phyloP scores from a whole-genome alignment of 2,329 filamentous ascomycete genomes.

The Talaromyces sp. region DNA sequence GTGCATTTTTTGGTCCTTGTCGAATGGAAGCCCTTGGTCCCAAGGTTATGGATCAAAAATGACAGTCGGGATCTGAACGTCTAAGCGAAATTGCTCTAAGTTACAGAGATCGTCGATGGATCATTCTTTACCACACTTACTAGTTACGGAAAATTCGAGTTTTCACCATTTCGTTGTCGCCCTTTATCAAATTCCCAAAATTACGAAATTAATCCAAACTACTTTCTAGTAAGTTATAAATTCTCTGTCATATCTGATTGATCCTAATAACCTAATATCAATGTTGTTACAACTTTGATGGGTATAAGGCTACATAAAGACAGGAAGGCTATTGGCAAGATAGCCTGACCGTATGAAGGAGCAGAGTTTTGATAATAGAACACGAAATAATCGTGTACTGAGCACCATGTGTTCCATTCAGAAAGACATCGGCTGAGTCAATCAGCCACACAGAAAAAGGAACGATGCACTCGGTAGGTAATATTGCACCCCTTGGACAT shows the following conservation, averaged over 20 bases:
- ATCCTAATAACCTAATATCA: background rate
- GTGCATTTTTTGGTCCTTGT: background rate
- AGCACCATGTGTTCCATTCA: conserved; percentile 22
- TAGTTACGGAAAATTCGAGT: too few relatives aligned
- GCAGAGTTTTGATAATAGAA: conserved; percentile 3
- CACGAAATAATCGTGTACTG: conserved; percentile 26
- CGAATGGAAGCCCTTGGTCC: background rate
- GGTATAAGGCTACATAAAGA: background rate
- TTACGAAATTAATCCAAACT: too few relatives aligned
- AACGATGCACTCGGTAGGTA: conserved; percentile 18
- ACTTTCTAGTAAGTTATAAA: background rate
- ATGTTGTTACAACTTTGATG: conserved; percentile 3
- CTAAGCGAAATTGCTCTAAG: background rate
- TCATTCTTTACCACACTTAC: too few relatives aligned
- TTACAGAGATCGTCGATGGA: too few relatives aligned
- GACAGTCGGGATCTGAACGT: background rate
- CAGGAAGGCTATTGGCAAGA: conserved; percentile 1
- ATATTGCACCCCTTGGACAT: conserved; percentile 18
- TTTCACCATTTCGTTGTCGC: background rate
- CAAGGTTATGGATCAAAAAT: background rate
- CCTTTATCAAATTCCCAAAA: background rate
- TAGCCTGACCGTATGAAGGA: background rate
- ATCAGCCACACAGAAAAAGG: background rate
- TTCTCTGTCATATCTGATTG: background rate
- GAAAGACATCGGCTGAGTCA: conserved; percentile 16